These are phyloP conservation scores for Ascoidea tarda DNA, from an alignment of 805 yeast genomes.

Conservation along the genomic window DNA sequence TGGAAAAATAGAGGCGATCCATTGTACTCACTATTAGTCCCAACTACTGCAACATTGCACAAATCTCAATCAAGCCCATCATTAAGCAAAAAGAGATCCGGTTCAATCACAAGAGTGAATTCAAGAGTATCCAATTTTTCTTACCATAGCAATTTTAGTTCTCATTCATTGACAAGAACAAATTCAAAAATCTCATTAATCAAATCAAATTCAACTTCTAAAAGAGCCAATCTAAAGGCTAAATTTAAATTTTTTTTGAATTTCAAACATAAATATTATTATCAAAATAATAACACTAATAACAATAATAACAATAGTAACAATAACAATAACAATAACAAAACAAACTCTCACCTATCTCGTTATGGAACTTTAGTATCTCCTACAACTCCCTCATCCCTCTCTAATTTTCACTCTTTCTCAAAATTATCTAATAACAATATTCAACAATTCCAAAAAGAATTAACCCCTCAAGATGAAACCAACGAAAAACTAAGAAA, in stretches of 20 bases:
- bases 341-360: neutral
- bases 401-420: too few species aligned
- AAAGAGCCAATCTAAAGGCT: too few species aligned
- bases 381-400: too few species aligned
- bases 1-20: conserved; percentile 76
- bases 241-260: too few species aligned
- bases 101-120: conserved; percentile 5
- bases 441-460: neutral
- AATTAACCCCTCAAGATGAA: conserved; percentile 1
- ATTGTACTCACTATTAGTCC: conserved; percentile 28
- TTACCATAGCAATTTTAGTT: neutral
- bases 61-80: conserved; percentile 1
- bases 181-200: conserved; percentile 5
- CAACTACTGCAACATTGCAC: conserved; percentile 17
- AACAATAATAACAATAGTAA: neutral
- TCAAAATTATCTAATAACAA: too few species aligned
- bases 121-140: conserved; percentile 2
- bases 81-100: conserved; percentile 3
- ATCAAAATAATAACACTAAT: neutral
- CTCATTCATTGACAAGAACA: conserved; percentile 5
- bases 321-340: too few species aligned
- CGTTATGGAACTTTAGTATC: too few species aligned
- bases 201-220: neutral
- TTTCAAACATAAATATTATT: too few species aligned
- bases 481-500: conserved; percentile 6